These are phyloP conservation scores for Drechmeria coniospora DNA, from an alignment of 2,329 filamentous ascomycete genomes.

Conservation along the genomic window DNA sequence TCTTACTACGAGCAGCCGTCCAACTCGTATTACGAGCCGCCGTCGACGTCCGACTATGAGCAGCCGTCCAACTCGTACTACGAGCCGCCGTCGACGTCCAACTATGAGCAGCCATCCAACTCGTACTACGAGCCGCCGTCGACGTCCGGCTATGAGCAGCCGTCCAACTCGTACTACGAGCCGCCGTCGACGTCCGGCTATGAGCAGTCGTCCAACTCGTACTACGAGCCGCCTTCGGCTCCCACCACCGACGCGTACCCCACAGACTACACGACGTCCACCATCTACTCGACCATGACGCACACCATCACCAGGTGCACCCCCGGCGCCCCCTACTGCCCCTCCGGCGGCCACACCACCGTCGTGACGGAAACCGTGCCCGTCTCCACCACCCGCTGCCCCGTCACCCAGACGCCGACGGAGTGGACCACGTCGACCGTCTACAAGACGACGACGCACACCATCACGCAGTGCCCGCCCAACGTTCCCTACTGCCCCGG, in stretches of 20 bases:
- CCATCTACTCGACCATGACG: slow-evolving; percentile 13
- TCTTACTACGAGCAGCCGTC: no score
- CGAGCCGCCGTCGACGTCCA: no score
- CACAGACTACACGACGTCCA: slow-evolving; percentile 14
- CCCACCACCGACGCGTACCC: slow-evolving; percentile 2
- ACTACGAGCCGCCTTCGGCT: slow-evolving; percentile 4
- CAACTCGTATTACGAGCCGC: no score
- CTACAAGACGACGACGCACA: slow-evolving; percentile 14
- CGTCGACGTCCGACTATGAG: no score
- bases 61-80: no score
- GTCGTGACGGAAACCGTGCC: slow-evolving; percentile 14
- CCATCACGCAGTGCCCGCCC: slow-evolving; percentile 14
- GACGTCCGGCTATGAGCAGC: no score
- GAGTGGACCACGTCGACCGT: slow-evolving; percentile 15
- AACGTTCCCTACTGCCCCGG: slow-evolving; percentile 15
- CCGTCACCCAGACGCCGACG: slow-evolving; percentile 3
- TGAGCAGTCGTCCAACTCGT: not conserved
- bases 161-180: no score
- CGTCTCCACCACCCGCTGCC: slow-evolving; percentile 25
- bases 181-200: not conserved
- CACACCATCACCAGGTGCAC: slow-evolving; percentile 16
- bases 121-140: no score
- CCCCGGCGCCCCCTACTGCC: slow-evolving; percentile 15
- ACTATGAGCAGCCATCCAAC: no score
- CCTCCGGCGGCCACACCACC: slow-evolving; percentile 10